A percentile compares a stretch with the other conserved stretches of the same genome.
phyloP scores from a whole-genome alignment of 108 stramenopile species.

The Discostella stelligeroides region DNA sequence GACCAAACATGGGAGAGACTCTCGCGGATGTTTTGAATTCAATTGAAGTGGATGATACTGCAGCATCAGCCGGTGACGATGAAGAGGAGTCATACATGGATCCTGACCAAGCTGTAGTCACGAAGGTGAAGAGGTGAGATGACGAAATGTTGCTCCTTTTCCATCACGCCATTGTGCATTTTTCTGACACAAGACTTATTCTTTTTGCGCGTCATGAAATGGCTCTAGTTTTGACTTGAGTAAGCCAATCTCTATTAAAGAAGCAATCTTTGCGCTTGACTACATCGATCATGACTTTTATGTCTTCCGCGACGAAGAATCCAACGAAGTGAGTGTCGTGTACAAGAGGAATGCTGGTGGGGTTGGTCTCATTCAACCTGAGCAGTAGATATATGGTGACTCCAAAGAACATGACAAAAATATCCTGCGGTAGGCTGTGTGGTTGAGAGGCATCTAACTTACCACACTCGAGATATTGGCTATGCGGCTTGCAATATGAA shows the following conservation, averaged over 20 bases:
- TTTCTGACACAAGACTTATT: too few species aligned
- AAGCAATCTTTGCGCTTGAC: slow-evolving; percentile 90
- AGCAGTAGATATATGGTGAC: slow-evolving; percentile 20
- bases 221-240: slow-evolving; percentile 73
- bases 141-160: slow-evolving; percentile 11
- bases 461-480: too few species aligned
- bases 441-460: neutral
- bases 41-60: slow-evolving; percentile 50
- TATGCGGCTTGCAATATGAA: too few species aligned
- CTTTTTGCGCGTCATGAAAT: too few species aligned
- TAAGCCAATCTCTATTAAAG: slow-evolving; percentile 76
- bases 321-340: slow-evolving; percentile 79
- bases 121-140: slow-evolving; percentile 68
- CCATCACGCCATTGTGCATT: neutral
- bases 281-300: slow-evolving; percentile 95
- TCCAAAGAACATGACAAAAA: neutral
- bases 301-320: slow-evolving; percentile 82
- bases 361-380: slow-evolving; percentile 81
- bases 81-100: slow-evolving; percentile 59
- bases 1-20: slow-evolving; percentile 79
- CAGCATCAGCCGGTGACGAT: slow-evolving; percentile 15
- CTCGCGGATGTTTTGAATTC: slow-evolving; percentile 71
- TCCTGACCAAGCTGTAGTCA: slow-evolving; percentile 74
- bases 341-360: slow-evolving; percentile 94
- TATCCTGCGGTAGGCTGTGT: neutral